Conservation (phyloP, 2,329 filamentous ascomycete species). For the Sporothrix inflata region DNA sequence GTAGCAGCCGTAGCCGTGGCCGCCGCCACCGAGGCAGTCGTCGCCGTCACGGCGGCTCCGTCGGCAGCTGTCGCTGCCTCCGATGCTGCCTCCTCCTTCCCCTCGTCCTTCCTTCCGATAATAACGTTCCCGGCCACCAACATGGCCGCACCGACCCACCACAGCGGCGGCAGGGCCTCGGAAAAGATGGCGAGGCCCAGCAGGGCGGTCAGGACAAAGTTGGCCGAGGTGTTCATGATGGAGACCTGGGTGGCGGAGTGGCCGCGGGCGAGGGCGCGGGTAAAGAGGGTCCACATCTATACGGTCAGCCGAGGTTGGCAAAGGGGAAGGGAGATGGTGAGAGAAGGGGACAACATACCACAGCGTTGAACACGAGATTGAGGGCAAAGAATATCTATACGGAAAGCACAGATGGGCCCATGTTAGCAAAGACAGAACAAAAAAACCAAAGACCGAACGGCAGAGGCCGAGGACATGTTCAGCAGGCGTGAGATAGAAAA, state of each 20-base stretch:
- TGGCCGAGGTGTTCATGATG: conserved; percentile 80
- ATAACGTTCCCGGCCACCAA: conserved; percentile 78
- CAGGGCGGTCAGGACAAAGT: conserved; percentile 78
- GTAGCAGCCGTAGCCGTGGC: not conserved
- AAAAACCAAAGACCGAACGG: not conserved
- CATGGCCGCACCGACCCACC: conserved; percentile 75
- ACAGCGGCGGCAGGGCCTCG: conserved; percentile 70
- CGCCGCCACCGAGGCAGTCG: not conserved
- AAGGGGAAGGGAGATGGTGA: not conserved
- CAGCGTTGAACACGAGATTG: conserved; percentile 74
- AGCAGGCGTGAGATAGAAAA: not conserved
- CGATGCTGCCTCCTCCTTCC: not conserved
- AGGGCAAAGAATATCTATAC: conserved; percentile 71
- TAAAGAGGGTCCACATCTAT: conserved; percentile 83
- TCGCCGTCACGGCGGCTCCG: not conserved
- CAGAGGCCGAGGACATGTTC: not conserved
- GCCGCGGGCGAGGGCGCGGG: conserved; percentile 72
- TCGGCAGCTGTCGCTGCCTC: conserved; percentile 43
- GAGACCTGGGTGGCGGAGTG: conserved; percentile 78
- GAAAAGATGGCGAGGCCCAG: conserved; percentile 72
- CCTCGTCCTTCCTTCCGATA: conserved; percentile 70
- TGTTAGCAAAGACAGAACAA: not conserved
- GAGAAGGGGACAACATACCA: conserved; percentile 47
- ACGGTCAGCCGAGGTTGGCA: conserved; percentile 14
- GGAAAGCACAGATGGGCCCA: not conserved